Evolutionary conservation across 2,329 filamentous ascomycete genomes (phyloP).

Genomic region (Pseudogymnoascus verrucosus): DNA sequence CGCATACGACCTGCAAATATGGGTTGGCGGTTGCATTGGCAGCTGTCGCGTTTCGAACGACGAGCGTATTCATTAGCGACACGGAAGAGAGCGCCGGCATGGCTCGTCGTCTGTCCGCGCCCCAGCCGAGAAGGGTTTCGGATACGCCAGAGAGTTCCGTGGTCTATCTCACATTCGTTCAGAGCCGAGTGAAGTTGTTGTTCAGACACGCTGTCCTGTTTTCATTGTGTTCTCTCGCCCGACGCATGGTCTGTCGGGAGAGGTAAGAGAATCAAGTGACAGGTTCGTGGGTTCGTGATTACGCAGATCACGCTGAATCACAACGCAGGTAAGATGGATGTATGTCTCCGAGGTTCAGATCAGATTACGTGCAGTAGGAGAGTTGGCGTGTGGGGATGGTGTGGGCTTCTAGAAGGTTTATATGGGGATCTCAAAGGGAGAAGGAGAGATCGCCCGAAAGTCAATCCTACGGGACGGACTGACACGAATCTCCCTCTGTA

Average conservation of each 20-base stretch:
- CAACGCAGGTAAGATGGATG: background rate
- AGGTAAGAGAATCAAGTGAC: background rate
- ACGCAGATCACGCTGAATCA: background rate
- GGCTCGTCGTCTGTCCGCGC: slow-evolving; percentile 6
- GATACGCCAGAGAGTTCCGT: background rate
- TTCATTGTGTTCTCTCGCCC: background rate
- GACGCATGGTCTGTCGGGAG: background rate
- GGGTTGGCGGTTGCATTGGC: slow-evolving; percentile 18
- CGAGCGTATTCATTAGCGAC: slow-evolving; percentile 24
- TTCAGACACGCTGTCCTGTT: background rate
- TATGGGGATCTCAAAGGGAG: background rate
- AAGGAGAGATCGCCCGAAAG: background rate
- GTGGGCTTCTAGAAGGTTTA: slow-evolving; percentile 4
- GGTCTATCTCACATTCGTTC: background rate
- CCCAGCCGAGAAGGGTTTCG: background rate
- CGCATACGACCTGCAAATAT: slow-evolving; percentile 42
- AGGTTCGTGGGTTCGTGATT: background rate
- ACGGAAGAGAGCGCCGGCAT: slow-evolving; percentile 31
- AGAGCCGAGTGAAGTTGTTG: slow-evolving; percentile 3
- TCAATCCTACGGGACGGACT: background rate
- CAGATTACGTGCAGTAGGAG: background rate
- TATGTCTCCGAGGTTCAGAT: background rate
- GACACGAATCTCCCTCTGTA: background rate
- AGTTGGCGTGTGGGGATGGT: background rate
- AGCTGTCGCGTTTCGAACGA: slow-evolving; percentile 13